A percentile compares a stretch with the other conserved stretches of the same genome.
phyloP scores from a whole-genome alignment of 129 eudicot genomes.

The Sambucus nigra region DNA sequence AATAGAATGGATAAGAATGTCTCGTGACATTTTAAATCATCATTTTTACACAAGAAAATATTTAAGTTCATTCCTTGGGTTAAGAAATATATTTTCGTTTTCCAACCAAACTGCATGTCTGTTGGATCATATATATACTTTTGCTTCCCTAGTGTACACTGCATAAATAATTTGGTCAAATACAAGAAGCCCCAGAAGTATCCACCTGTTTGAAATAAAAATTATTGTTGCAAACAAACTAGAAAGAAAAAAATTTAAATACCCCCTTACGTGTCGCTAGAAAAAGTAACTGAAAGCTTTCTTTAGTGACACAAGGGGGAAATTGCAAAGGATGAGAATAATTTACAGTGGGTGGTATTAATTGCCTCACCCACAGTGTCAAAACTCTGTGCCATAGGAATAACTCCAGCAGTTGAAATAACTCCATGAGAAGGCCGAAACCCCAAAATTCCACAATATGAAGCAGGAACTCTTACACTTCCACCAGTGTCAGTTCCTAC shows the following conservation, averaged over 20 bases:
- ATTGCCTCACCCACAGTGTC: conserved; percentile 77
- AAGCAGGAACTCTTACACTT: conserved; percentile 92
- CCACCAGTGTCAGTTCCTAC: conserved; percentile 98
- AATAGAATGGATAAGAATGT: background rate
- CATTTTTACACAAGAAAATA: background rate
- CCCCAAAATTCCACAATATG: conserved; percentile 87
- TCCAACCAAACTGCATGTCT: too few species aligned
- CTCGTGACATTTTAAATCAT: background rate
- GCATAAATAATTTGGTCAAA: too few species aligned
- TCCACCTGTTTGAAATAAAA: too few species aligned
- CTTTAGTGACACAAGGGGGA: background rate
- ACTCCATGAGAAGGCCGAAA: conserved; percentile 91
- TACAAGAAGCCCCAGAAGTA: background rate
- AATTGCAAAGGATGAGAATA: too few species aligned
- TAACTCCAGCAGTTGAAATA: conserved; percentile 61
- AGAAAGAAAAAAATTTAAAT: background rate
- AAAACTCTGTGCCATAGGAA: conserved; percentile 94
- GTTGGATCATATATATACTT: too few species aligned
- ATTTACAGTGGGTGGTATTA: too few species aligned
- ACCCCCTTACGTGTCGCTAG: too few species aligned
- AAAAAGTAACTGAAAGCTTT: too few species aligned
- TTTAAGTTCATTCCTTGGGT: background rate
- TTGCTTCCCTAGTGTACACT: too few species aligned
- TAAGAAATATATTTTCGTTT: background rate
- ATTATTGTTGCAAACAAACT: background rate